Base-by-base conservation (phyloP, 768 basidiomycete species). In the Crucibulum laeve region DNA sequence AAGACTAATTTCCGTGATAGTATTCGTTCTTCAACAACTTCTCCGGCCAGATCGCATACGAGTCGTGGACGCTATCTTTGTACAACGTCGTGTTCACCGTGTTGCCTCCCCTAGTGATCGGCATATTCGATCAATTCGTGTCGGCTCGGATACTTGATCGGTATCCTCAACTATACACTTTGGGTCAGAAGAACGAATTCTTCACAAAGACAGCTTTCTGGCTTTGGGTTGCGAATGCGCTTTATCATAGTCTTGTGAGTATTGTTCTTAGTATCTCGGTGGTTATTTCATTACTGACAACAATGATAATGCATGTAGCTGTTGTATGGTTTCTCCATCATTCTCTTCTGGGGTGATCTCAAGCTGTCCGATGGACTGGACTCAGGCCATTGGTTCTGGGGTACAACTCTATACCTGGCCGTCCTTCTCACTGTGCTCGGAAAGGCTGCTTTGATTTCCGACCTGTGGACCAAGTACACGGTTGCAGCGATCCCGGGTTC, bases 401-500 rank as follows among this genome's bases (percentile, higher is more conserved):
- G 96, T 38, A 95, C 92, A 10, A 89, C 87, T 18, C 67, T 98
- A n/a, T 99, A 98, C 61, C 79, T 98, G 36, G 83, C 88, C 1
- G 91, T 96, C 5, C 74, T 98, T 22, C 71, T 97, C 39, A 98
- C 95, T 1, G 95, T 98, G 3, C 80, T 99, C 5, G 96, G 94
- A 33, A 98, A 99, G 64, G 96, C 96, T 13, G 95, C 95, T 0
- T 65, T 99, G 46, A 87, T 98, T 34, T 98, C 96, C 3, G 95
- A 99, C 54, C 65, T 99, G n/a, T 99, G 96, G 96, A 99, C 96
- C 0, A 98, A 98, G 60, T 99, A 98, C 57, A 98, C 95, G 10
- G 89, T 97, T 38, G 91, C 91, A 83, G 95, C 96, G 8, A 99
- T 99, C 40, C 96, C 95, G 2, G 96, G 96, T 15, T 97, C 96